Base-by-base conservation (phyloP, 306 rosid genomes). In the apple (Malus domestica) region DNA sequence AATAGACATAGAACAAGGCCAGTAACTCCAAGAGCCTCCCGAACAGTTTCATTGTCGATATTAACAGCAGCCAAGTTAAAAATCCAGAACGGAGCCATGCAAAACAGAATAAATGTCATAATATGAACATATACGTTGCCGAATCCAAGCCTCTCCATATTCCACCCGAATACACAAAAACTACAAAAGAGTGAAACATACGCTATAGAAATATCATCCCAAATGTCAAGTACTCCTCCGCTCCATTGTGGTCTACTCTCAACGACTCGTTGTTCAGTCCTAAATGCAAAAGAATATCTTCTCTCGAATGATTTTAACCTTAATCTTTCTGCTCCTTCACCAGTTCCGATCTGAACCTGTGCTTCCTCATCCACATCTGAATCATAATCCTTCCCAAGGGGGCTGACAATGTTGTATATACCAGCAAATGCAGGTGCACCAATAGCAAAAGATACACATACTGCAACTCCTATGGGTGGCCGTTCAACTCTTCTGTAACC, bases 51-150 rank as follows among this genome's bases (percentile, higher is more conserved):
- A 40, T 90, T 83, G 62, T 92, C 92, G 58, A 95, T 87, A 80
- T 92, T 95, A 75, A 88, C 98, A 1, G 98, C 92, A 71, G 97
- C 98, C 82, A 90, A 85, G 79, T 32, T 76, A 59, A 95, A 92
- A 66, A 95, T 90, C 95, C 93, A 95, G 85, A 92, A 95, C 49
- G 98, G 98, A 63, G 98, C 98, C 86, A 82, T 68, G 71, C 97
- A 95, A 71, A 92, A 90, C 57, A 95, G 91, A 72, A 85, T 23
- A 80, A 95, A 95, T 35, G 97, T 95, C 5, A 90, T 90, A 30
- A 92, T 90, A 60, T 95, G 98, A 54, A 92, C 98, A 82, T 88
- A 95, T 96, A 92, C 87, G 83, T 95, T 95, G 57, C 98, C 98
- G 70, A 95, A 95, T 22, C 96, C 96, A 62, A 92, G 97, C 68